Evolutionary conservation across 768 basidiomycete species (phyloP), one percentile per base, ranked within the genome.

Genomic region (Suillus subalutaceus): DNA sequence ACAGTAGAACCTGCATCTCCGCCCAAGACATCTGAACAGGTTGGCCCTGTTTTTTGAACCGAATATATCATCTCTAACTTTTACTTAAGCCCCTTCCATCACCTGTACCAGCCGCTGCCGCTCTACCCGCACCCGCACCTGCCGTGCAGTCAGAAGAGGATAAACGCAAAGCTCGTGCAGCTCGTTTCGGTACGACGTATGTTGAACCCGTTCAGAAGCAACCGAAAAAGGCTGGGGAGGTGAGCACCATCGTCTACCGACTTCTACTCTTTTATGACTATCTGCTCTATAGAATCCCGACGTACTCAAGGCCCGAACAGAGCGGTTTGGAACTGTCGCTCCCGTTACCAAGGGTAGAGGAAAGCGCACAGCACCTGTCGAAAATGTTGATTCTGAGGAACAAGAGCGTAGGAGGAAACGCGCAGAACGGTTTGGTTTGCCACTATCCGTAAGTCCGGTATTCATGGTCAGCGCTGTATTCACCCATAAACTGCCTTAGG

Each of bases 131-230:
- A 30, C 15, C 35, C 35, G 13, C 40, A 37, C 37, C 9, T 37
- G 13, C 40, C 35, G 23, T 63, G 6, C 38, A 35, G n/a, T 20
- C 58, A 32, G 90, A 90, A 62, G 75, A 81, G 12, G 88, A 84
- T 68, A 88, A 82, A 70, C 86, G 87, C 63, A 85, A 79, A 72
- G 79, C 82, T 52, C 86, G 90, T 50, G 90, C 90, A 6, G 88
- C 81, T 20, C 86, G 90, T n/a, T 91, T 92, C 69, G 88, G 88
- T 40, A 86, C 89, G n/a, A 84, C 88, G 4, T 71, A 89, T 9
- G 84, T 89, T 10, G 80, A 80, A 58, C 61, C 79, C 67, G 74
- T 76, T 58, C 63, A 72, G 48, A 69, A 74, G 64, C 69, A 71
- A 6, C 60, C 66, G 2, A 74, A 70, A 63, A 66, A 71, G 18